Percentiles rank a stretch among this genome's conserved stretches.
phyloP scores from a whole-genome alignment of 371 early-diverging fungal species.

The Mucor velutinosus region DNA sequence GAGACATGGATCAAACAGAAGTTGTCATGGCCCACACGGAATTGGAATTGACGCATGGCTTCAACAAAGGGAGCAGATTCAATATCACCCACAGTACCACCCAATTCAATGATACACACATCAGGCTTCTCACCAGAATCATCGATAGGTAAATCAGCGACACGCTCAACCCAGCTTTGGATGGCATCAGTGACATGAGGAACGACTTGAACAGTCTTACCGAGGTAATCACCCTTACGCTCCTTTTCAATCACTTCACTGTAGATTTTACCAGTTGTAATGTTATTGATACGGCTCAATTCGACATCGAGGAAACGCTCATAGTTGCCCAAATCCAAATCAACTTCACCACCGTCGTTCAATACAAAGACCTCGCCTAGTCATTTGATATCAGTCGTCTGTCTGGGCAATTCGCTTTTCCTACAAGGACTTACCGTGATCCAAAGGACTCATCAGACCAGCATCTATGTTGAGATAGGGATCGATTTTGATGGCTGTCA shows the following conservation, averaged over 20 bases:
- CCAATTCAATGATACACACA: conserved; percentile 98
- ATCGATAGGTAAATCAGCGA: conserved; percentile 87
- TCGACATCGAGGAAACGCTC: conserved; percentile 97
- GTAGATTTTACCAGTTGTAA: conserved; percentile 99
- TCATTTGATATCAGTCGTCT: background rate
- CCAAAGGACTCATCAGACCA: conserved; percentile 95
- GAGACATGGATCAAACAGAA: conserved; percentile 97
- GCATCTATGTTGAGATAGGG: conserved; percentile 99
- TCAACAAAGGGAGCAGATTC: conserved; percentile 99
- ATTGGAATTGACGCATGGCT: conserved; percentile 98
- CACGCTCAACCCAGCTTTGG: conserved; percentile 96
- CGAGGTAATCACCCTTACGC: conserved; percentile 95
- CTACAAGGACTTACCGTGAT: conserved; percentile 81
- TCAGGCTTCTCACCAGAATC: conserved; percentile 87
- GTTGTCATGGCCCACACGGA: conserved; percentile 96
- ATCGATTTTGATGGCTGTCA: conserved; percentile 99
- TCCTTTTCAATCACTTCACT: conserved; percentile 90
- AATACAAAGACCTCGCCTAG: conserved; percentile 98
- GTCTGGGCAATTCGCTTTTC: too few species aligned
- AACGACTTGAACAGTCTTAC: conserved; percentile 98
- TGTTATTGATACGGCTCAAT: conserved; percentile 94
- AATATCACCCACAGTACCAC: conserved; percentile 99
- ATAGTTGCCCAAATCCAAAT: conserved; percentile 99
- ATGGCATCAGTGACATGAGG: conserved; percentile 98
- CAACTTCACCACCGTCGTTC: conserved; percentile 99